Evolutionary conservation across 176 grass and related monocot genomes (phyloP).

Genomic region (Neostapfia colusana): DNA sequence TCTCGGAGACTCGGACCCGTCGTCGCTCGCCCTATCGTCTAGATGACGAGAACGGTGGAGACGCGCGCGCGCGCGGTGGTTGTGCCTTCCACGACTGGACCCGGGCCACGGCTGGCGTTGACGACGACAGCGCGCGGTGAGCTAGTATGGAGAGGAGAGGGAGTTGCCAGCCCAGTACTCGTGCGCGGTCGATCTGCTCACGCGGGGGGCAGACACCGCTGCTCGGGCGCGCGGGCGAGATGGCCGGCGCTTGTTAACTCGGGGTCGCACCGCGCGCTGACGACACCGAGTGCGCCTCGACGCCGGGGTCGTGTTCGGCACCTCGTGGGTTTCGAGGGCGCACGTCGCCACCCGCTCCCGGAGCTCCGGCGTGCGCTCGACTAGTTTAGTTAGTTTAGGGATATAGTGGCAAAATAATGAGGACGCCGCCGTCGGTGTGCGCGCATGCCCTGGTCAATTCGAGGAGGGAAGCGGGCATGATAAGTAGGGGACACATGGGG

Average conservation of each 20-base stretch:
- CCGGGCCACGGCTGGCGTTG: background rate
- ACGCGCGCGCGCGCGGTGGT: background rate
- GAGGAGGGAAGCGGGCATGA: background rate
- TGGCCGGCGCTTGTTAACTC: background rate
- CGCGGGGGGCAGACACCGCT: too few species aligned
- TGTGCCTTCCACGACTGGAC: background rate
- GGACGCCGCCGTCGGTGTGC: slow-evolving; percentile 10
- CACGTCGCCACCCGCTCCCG: background rate
- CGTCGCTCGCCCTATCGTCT: background rate
- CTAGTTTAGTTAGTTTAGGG: background rate
- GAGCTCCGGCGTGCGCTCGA: slow-evolving; percentile 1
- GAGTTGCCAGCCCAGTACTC: background rate
- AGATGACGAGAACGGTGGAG: background rate
- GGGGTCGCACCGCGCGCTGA: too few species aligned
- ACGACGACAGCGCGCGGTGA: background rate
- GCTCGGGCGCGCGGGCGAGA: background rate
- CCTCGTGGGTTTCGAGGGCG: background rate
- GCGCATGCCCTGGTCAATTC: background rate
- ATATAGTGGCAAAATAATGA: background rate
- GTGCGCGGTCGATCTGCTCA: too few species aligned
- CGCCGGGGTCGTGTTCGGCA: background rate
- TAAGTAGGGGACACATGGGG: background rate
- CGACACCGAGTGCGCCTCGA: background rate
- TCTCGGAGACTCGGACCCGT: background rate
- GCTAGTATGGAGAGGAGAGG: background rate